A percentile compares a stretch with the other conserved stretches of the same genome.
Evolutionary conservation across 805 yeast genomes (phyloP).

Genomic region (Blastobotrys mokoenaii): DNA sequence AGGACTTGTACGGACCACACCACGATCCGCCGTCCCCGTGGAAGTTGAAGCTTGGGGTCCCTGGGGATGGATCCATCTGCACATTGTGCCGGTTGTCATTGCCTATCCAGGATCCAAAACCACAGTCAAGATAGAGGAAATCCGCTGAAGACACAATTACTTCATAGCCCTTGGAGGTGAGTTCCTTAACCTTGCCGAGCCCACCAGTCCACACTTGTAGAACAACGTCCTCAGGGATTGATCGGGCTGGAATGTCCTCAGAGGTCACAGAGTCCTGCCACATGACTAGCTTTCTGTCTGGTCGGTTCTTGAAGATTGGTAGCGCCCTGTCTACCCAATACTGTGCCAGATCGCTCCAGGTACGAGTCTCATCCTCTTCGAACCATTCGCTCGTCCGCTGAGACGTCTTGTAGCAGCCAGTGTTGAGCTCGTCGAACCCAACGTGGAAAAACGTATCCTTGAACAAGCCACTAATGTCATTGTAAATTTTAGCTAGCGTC

Average conservation of each 20-base stretch:
- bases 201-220: slow-evolving; percentile 31
- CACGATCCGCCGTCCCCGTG: slow-evolving; percentile 30
- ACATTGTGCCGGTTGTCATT: slow-evolving; percentile 29
- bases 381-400: slow-evolving; percentile 24
- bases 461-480: slow-evolving; percentile 28
- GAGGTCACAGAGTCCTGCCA: slow-evolving; percentile 34
- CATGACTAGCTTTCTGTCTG: slow-evolving; percentile 29
- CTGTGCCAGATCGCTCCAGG: slow-evolving; percentile 27
- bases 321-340: slow-evolving; percentile 30
- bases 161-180: slow-evolving; percentile 31
- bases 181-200: slow-evolving; percentile 18
- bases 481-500: slow-evolving; percentile 27
- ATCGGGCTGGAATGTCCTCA: slow-evolving; percentile 20
- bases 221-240: slow-evolving; percentile 28
- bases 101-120: slow-evolving; percentile 30
- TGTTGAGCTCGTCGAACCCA: slow-evolving; percentile 33
- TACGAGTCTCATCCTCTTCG: slow-evolving; percentile 18
- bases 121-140: slow-evolving; percentile 36
- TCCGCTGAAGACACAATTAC: slow-evolving; percentile 30
- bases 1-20: slow-evolving; percentile 37
- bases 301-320: slow-evolving; percentile 25
- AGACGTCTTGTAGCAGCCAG: slow-evolving; percentile 28
- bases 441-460: slow-evolving; percentile 33
- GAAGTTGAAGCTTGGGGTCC: slow-evolving; percentile 24
- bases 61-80: slow-evolving; percentile 15